A percentile compares a stretch with the other conserved stretches of the same genome.
Evolutionary conservation across 2,329 filamentous ascomycete genomes (phyloP).

Genomic region (Aspergillus tamarii): DNA sequence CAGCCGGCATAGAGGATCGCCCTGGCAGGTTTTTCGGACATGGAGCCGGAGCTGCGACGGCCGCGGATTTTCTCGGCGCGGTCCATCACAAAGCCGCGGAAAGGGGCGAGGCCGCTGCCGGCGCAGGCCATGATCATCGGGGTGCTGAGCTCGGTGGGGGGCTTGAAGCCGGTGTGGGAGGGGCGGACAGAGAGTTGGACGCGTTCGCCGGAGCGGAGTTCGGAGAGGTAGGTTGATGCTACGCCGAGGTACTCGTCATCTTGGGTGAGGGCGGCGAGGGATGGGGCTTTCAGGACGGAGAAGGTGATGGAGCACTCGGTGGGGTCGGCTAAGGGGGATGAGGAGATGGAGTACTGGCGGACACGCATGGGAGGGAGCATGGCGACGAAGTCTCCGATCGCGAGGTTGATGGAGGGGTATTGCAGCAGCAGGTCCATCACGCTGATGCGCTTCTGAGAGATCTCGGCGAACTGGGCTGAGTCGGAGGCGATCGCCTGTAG

Average conservation of each 20-base stretch:
- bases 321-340: conserved; percentile 66
- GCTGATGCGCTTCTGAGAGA: conserved; percentile 58
- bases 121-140: conserved; percentile 46
- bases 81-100: conserved; percentile 66
- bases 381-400: conserved; percentile 68
- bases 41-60: conserved; percentile 23
- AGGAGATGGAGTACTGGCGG: conserved; percentile 78
- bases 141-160: conserved; percentile 36
- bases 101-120: conserved; percentile 62
- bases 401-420: conserved; percentile 61
- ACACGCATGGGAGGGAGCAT: conserved; percentile 78
- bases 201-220: conserved; percentile 37
- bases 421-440: conserved; percentile 69
- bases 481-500: conserved; percentile 34
- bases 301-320: conserved; percentile 68
- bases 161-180: conserved; percentile 42
- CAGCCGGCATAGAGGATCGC: conserved; percentile 43
- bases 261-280: conserved; percentile 36
- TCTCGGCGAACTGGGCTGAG: conserved; percentile 46
- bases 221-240: conserved; percentile 63
- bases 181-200: conserved; percentile 40
- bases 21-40: conserved; percentile 32
- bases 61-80: conserved; percentile 50
- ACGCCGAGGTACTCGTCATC: conserved; percentile 60
- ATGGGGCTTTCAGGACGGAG: conserved; percentile 63